These are phyloP conservation scores for Aspergillus sp. DNA, from an alignment of 2,329 filamentous ascomycete genomes.

Conservation along the genomic window DNA sequence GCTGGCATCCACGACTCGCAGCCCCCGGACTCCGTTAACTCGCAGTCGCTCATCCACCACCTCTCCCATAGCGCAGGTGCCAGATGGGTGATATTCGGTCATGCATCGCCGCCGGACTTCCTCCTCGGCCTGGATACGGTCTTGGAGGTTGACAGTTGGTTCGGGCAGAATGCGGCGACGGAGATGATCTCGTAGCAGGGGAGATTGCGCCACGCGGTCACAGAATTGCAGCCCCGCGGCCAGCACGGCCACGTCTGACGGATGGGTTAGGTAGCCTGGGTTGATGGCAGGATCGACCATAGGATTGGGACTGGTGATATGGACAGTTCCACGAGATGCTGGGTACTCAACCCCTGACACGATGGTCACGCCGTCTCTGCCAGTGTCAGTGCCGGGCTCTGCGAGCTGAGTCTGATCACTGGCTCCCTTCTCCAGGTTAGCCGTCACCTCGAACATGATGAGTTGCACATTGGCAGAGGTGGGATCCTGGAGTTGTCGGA, in stretches of 20 bases:
- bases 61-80: conserved; percentile 19
- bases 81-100: conserved; percentile 8
- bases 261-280: conserved; percentile 6
- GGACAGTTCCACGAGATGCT: conserved; percentile 10
- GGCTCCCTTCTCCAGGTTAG: conserved; percentile 1
- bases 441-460: conserved; percentile 1
- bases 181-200: conserved; percentile 2
- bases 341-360: conserved; percentile 8
- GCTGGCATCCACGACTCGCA: conserved; percentile 17
- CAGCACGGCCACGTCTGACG: conserved; percentile 8
- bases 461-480: conserved; percentile 2
- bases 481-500: background rate
- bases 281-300: conserved; percentile 5
- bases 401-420: conserved; percentile 2
- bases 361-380: conserved; percentile 5
- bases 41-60: conserved; percentile 17
- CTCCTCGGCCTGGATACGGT: conserved; percentile 2
- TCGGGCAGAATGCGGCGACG: conserved; percentile 2
- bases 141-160: conserved; percentile 2
- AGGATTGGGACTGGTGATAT: conserved; percentile 6
- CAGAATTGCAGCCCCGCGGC: conserved; percentile 6
- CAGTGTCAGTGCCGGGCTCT: background rate
- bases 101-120: conserved; percentile 3
- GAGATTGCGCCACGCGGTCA: conserved; percentile 2
- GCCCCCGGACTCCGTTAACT: conserved; percentile 14